phyloP scores from a whole-genome alignment of 2,329 filamentous ascomycete genomes.

The Phialemoniopsis sp. region DNA sequence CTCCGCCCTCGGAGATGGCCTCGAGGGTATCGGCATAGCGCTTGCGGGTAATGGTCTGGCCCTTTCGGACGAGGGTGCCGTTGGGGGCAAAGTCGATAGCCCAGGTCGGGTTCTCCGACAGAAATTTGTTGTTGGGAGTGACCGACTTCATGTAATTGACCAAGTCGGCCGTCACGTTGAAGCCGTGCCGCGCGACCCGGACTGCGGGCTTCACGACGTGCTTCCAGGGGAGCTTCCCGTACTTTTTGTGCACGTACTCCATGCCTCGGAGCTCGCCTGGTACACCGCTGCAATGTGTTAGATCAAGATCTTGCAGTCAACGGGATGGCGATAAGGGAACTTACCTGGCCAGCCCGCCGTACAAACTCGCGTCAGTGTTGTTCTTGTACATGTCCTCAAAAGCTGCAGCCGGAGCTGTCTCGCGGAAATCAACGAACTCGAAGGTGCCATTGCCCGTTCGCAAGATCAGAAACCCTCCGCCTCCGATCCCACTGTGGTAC shows the following conservation, averaged over 20 bases:
- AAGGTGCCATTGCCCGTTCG: constrained; percentile 60
- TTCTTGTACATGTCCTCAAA: constrained; percentile 78
- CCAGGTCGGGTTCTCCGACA: constrained; percentile 69
- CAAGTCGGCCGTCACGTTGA: constrained; percentile 67
- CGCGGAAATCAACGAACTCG: constrained; percentile 81
- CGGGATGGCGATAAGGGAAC: constrained; percentile 33
- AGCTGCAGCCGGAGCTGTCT: constrained; percentile 76
- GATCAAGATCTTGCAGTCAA: background rate
- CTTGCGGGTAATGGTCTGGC: constrained; percentile 72
- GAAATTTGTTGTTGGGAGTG: constrained; percentile 51
- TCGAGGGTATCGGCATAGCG: constrained; percentile 73
- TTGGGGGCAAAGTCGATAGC: constrained; percentile 81
- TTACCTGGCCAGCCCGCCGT: constrained; percentile 68
- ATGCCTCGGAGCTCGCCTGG: constrained; percentile 71
- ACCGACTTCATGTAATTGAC: constrained; percentile 61
- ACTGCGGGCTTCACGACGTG: constrained; percentile 67
- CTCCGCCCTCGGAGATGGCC: constrained; percentile 60
- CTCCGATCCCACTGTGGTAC: constrained; percentile 69
- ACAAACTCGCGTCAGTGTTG: constrained; percentile 58
- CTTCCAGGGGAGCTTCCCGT: constrained; percentile 61
- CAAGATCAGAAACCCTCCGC: constrained; percentile 78
- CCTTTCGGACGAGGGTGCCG: constrained; percentile 59
- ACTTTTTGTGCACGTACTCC: constrained; percentile 67
- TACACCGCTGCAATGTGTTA: constrained; percentile 42
- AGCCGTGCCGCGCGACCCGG: constrained; percentile 67